Percentiles rank a stretch among this genome's conserved stretches.
These are phyloP conservation scores for Salix exigua DNA, from an alignment of 345 rosid genomes.

Conservation along the genomic window DNA sequence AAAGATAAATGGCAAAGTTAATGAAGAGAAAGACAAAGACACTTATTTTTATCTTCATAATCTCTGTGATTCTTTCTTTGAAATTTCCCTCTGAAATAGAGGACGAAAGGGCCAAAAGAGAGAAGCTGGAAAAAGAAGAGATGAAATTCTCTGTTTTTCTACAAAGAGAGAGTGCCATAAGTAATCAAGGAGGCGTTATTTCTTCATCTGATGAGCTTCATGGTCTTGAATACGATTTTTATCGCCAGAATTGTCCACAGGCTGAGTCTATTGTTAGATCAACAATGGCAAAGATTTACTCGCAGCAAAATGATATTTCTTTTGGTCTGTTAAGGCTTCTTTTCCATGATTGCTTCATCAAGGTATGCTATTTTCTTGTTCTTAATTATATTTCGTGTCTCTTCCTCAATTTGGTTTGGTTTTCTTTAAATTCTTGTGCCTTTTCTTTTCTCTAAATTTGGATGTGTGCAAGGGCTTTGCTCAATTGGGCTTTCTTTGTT, in stretches of 20 bases:
- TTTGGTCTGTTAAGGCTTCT: slow-evolving; percentile 34
- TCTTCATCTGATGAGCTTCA: not conserved
- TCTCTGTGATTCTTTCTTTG: slow-evolving; percentile 20
- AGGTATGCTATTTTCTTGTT: slow-evolving; percentile 13
- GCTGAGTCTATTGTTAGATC: slow-evolving; percentile 37
- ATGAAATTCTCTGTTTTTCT: slow-evolving; percentile 12
- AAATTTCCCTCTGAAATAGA: not conserved
- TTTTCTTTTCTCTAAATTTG: too few species aligned
- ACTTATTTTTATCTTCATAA: not conserved
- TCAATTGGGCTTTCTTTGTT: too few species aligned
- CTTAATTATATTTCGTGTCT: not conserved
- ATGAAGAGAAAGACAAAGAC: slow-evolving; percentile 1
- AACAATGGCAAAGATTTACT: slow-evolving; percentile 23
- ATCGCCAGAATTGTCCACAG: slow-evolving; percentile 33
- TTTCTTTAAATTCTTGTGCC: not conserved
- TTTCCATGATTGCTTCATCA: slow-evolving; percentile 48
- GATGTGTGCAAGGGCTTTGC: too few species aligned
- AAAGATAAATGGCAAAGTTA: not conserved
- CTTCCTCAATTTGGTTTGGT: not conserved
- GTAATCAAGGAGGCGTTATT: too few species aligned
- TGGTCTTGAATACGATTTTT: slow-evolving; percentile 35
- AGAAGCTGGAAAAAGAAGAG: not conserved
- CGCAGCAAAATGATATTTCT: slow-evolving; percentile 17
- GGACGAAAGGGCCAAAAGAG: too few species aligned
- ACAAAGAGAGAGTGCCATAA: not conserved